phyloP scores from a whole-genome alignment of 768 basidiomycete genomes.

The Kwoniella dejecticola region DNA sequence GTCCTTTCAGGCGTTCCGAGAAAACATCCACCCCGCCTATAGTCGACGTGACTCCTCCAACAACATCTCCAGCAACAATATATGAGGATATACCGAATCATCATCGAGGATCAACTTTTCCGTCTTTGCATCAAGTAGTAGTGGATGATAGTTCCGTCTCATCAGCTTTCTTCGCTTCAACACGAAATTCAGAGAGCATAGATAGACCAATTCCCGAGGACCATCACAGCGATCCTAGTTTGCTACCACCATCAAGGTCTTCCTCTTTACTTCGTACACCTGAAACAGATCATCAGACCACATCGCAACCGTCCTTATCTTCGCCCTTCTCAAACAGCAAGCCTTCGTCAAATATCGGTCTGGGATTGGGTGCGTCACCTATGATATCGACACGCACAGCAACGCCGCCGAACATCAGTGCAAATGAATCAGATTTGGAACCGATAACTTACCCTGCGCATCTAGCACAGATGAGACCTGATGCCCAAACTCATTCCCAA shows the following conservation, averaged over 20 bases:
- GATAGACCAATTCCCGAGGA: background rate
- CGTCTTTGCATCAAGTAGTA: constrained; percentile 21
- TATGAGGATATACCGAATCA: constrained; percentile 1
- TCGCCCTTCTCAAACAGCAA: constrained; percentile 14
- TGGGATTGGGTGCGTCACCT: constrained; percentile 4
- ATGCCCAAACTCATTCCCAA: background rate
- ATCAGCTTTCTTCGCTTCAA: constrained; percentile 18
- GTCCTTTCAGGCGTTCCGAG: constrained; percentile 31
- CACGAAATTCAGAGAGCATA: background rate
- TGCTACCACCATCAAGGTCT: constrained; percentile 26
- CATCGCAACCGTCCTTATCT: constrained; percentile 9
- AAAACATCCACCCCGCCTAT: constrained; percentile 22
- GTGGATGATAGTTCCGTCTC: constrained; percentile 22
- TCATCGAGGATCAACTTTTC: constrained; percentile 26
- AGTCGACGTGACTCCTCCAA: constrained; percentile 5
- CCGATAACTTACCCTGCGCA: constrained; percentile 34
- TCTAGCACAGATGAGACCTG: constrained; percentile 24
- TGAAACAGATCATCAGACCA: background rate
- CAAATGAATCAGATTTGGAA: constrained; percentile 22
- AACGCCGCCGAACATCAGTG: background rate
- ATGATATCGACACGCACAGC: constrained; percentile 3
- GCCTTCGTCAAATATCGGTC: background rate
- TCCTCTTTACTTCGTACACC: constrained; percentile 21
- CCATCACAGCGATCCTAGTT: background rate
- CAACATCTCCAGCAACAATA: background rate